Evolutionary conservation across 2,329 filamentous ascomycete species (phyloP).

Genomic region (Plectosphaerella cucumerina): DNA sequence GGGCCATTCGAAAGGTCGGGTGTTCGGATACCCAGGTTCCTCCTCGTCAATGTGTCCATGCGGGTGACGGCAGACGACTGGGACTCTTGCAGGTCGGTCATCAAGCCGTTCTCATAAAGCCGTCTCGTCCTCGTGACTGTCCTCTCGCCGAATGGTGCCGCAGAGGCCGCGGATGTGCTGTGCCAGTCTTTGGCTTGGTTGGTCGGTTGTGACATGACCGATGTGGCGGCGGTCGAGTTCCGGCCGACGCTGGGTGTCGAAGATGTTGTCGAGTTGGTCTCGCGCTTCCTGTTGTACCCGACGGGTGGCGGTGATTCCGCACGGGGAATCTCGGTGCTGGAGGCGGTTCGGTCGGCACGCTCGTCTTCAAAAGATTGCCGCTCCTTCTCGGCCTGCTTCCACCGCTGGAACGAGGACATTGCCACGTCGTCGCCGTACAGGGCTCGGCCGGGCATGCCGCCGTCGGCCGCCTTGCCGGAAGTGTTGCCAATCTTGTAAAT

Average conservation of each 20-base stretch:
- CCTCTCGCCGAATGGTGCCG: conserved; percentile 47
- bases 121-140: conserved; percentile 67
- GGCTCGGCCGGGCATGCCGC: conserved; percentile 59
- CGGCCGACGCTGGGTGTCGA: conserved; percentile 62
- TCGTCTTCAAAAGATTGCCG: conserved; percentile 40
- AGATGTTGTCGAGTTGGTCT: conserved; percentile 83
- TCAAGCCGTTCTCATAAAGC: conserved; percentile 79
- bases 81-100: conserved; percentile 75
- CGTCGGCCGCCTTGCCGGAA: conserved; percentile 24
- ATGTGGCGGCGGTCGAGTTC: conserved; percentile 84
- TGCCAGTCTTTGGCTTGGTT: conserved; percentile 49
- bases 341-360: conserved; percentile 23
- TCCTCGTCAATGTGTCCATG: conserved; percentile 71
- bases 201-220: conserved; percentile 69
- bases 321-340: conserved; percentile 20
- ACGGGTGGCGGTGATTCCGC: conserved; percentile 54
- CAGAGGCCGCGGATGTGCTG: conserved; percentile 28
- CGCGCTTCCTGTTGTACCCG: conserved; percentile 70
- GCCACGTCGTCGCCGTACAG: conserved; percentile 86
- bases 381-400: conserved; percentile 58
- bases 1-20: conserved; percentile 43
- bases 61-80: conserved; percentile 73
- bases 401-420: conserved; percentile 77
- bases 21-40: conserved; percentile 45
- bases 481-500: conserved; percentile 72